phyloP scores from a whole-genome alignment of 1,139 yeast genomes.

The Pichia sp. region DNA sequence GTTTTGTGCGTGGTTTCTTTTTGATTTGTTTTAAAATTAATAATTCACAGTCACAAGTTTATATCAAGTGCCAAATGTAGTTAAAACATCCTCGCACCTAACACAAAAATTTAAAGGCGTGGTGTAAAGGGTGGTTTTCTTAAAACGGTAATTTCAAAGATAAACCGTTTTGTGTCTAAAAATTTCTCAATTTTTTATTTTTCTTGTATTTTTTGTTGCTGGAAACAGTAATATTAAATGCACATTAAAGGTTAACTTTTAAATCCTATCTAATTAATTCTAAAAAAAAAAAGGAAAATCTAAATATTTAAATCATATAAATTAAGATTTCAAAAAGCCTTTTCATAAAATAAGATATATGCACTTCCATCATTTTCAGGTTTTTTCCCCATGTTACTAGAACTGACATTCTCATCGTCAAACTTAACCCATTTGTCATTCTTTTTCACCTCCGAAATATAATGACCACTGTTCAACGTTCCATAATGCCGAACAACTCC shows the following conservation, averaged over 20 bases:
- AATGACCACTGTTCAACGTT: slow-evolving; percentile 66
- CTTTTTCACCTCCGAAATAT: slow-evolving; percentile 61
- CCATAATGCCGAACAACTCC: slow-evolving; percentile 71
- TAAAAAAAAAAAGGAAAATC: neutral
- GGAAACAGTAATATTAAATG: no score
- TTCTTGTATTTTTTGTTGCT: no score
- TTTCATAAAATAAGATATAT: slow-evolving; percentile 66
- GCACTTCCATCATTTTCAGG: slow-evolving; percentile 45
- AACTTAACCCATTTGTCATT: slow-evolving; percentile 57
- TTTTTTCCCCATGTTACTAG: slow-evolving; percentile 33
- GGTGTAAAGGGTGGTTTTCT: no score
- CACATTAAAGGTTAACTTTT: no score
- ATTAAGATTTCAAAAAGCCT: slow-evolving; percentile 19
- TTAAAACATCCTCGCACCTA: slow-evolving; percentile 4
- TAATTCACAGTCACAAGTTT: slow-evolving; percentile 2
- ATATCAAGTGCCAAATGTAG: neutral
- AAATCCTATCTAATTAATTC: no score
- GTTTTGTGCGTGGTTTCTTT: neutral
- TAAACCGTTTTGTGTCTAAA: no score
- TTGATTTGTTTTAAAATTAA: no score
- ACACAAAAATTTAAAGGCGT: neutral
- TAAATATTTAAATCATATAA: neutral
- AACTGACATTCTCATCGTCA: slow-evolving; percentile 59
- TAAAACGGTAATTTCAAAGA: no score
- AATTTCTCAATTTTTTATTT: no score